phyloP scores from a whole-genome alignment of 139 green algal genomes.

The Pseudopediastrum boryanum region DNA sequence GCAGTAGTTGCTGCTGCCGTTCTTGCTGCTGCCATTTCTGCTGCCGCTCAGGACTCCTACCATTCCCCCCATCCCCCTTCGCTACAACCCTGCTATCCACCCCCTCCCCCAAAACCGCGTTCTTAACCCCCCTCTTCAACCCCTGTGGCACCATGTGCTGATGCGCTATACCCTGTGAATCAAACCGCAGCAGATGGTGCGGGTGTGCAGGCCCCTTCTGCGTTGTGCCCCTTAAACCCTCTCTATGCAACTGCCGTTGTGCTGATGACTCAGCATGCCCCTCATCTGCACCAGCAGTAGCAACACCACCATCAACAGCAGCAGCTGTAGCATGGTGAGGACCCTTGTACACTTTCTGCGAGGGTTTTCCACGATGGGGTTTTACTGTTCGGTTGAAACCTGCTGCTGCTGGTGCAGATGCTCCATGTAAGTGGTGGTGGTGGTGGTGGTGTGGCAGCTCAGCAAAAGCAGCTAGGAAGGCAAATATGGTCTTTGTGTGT shows the following conservation, averaged over 20 bases:
- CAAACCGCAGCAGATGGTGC: neutral
- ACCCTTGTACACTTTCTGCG: conserved; percentile 1
- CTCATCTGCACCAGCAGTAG: conserved; percentile 5
- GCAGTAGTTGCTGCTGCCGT: no score
- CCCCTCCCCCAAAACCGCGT: no score
- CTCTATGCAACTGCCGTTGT: conserved; percentile 13
- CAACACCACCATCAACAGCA: conserved; percentile 3
- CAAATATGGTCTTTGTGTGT: conserved; percentile 27
- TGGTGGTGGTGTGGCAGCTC: neutral
- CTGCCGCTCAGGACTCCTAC: no score
- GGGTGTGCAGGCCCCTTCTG: neutral
- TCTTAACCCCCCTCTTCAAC: no score
- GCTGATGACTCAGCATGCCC: neutral
- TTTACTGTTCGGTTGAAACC: neutral
- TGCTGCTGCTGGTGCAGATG: conserved; percentile 10
- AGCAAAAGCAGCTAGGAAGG: conserved; percentile 10
- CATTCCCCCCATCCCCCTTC: no score
- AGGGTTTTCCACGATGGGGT: neutral
- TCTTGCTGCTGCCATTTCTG: no score
- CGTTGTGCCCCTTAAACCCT: neutral
- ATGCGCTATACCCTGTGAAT: conserved; percentile 7
- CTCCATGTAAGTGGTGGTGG: neutral
- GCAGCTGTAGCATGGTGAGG: no score
- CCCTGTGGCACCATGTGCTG: conserved; percentile 16
- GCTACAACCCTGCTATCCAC: no score